Conservation (phyloP, 129 eudicot genomes). For the Escallonia rubra region DNA sequence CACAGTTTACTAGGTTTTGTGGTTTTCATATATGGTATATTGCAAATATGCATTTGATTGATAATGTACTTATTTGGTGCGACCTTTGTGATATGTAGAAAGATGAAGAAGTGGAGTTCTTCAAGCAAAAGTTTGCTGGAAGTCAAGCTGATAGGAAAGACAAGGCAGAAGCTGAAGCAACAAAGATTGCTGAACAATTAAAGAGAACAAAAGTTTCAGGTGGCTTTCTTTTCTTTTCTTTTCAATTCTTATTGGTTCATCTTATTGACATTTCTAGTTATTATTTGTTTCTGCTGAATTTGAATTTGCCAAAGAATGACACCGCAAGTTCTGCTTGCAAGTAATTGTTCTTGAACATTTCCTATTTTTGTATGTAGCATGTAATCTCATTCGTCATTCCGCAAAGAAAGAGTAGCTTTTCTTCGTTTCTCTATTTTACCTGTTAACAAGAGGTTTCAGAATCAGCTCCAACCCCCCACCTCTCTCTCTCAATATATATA, state of each 20-base stretch:
- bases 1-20: slow-evolving; percentile 7
- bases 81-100: slow-evolving; percentile 37
- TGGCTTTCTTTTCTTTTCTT: slow-evolving; percentile 10
- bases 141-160: slow-evolving; percentile 94
- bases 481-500: no score
- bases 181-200: slow-evolving; percentile 58
- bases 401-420: no score
- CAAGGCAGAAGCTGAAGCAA: slow-evolving; percentile 87
- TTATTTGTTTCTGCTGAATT: no score
- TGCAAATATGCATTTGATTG: background rate
- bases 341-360: background rate
- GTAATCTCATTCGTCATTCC: no score
- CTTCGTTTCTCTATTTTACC: no score
- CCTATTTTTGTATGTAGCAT: background rate
- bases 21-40: background rate
- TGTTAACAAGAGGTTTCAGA: no score
- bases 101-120: slow-evolving; percentile 75
- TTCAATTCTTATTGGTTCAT: background rate
- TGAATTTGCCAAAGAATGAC: background rate
- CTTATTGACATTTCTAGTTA: no score
- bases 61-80: slow-evolving; percentile 2
- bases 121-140: slow-evolving; percentile 85
- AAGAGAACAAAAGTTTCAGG: slow-evolving; percentile 73
- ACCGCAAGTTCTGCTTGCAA: background rate
- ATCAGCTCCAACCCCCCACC: no score